These are phyloP conservation scores for Phytopythium helicoides DNA, from an alignment of 352 stramenopile genomes.

Conservation along the genomic window DNA sequence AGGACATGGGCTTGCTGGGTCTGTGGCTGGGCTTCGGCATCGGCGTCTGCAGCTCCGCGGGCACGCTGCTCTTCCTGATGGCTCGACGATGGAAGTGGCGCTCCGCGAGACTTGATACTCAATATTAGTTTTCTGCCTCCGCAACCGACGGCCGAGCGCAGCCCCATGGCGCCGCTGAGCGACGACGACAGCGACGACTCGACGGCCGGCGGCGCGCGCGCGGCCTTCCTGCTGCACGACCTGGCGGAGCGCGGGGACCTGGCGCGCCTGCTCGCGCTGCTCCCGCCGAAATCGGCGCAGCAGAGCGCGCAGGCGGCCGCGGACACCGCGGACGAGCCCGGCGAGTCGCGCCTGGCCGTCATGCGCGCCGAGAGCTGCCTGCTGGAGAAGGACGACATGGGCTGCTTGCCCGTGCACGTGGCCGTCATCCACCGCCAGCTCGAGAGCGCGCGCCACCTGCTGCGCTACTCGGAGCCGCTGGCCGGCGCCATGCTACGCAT, in stretches of 20 bases:
- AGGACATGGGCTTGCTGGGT: slow-evolving; percentile 41
- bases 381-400: slow-evolving; percentile 82
- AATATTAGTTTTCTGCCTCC: no score
- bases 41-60: slow-evolving; percentile 30
- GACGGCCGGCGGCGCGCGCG: slow-evolving; percentile 34
- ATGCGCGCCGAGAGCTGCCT: slow-evolving; percentile 53
- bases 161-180: not conserved
- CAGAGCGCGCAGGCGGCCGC: slow-evolving; percentile 10
- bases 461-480: slow-evolving; percentile 65
- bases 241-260: slow-evolving; percentile 49
- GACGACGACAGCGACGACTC: slow-evolving; percentile 24
- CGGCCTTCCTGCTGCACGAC: slow-evolving; percentile 59
- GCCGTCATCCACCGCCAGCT: slow-evolving; percentile 56
- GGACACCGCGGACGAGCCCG: not conserved
- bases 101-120: no score
- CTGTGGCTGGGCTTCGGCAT: slow-evolving; percentile 60
- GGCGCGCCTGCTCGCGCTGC: slow-evolving; percentile 39
- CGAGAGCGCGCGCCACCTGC: slow-evolving; percentile 40
- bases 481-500: slow-evolving; percentile 62
- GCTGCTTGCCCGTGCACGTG: slow-evolving; percentile 77
- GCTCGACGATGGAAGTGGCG: slow-evolving; percentile 28
- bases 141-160: no score
- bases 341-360: slow-evolving; percentile 26
- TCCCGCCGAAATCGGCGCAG: slow-evolving; percentile 27
- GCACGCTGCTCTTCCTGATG: slow-evolving; percentile 30